phyloP scores from a whole-genome alignment of 2,329 filamentous ascomycete species.

The Beauveria medogensis region DNA sequence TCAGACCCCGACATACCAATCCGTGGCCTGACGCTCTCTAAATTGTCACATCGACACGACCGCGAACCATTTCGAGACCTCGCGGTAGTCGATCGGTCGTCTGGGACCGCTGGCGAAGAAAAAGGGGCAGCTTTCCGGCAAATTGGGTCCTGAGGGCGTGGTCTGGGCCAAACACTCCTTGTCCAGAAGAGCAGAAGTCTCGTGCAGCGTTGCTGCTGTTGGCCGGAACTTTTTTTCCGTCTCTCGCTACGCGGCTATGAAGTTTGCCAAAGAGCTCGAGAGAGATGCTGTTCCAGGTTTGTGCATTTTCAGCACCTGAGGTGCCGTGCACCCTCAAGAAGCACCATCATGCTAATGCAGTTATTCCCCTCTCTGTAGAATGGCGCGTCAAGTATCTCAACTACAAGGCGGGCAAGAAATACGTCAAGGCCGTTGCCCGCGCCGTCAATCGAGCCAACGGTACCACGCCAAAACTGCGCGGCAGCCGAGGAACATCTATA shows the following conservation, averaged over 20 bases:
- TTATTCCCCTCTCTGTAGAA: constrained; percentile 39
- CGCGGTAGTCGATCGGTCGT: background rate
- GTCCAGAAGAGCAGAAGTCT: background rate
- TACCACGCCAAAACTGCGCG: constrained; percentile 35
- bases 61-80: background rate
- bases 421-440: constrained; percentile 72
- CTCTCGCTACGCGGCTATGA: constrained; percentile 36
- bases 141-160: background rate
- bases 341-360: constrained; percentile 1
- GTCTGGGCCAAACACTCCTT: background rate
- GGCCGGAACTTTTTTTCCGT: background rate
- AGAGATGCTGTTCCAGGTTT: constrained; percentile 75
- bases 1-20: constrained; percentile 7
- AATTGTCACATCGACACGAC: background rate
- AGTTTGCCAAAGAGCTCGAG: constrained; percentile 72
- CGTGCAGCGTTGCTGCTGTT: constrained; percentile 10
- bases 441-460: constrained; percentile 57
- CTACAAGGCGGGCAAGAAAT: constrained; percentile 94
- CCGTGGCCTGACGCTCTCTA: background rate
- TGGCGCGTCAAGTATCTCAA: constrained; percentile 92
- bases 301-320: constrained; percentile 13
- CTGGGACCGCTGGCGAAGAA: background rate
- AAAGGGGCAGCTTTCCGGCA: background rate
- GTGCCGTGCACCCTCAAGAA: background rate
- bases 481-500: constrained; percentile 10